phyloP scores from a whole-genome alignment of 495 filamentous ascomycete genomes.

The Neurospora tetraspora region DNA sequence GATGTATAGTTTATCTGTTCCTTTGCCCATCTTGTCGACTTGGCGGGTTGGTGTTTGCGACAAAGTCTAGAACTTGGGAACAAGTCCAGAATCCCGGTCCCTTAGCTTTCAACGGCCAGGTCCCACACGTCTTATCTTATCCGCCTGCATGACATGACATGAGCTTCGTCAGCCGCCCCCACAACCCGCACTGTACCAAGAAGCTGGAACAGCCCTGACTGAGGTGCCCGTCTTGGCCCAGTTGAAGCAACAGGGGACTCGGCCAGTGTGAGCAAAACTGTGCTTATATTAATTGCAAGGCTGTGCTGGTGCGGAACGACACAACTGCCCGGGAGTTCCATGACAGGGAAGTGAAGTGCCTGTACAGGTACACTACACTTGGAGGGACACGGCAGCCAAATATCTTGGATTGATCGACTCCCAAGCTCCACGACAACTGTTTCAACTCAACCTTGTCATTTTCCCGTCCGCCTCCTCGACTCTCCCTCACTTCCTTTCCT shows the following conservation, averaged over 20 bases:
- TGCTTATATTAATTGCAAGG: neutral
- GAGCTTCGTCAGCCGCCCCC: neutral
- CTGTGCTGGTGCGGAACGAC: neutral
- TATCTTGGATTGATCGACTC: neutral
- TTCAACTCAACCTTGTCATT: neutral
- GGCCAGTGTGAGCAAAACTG: neutral
- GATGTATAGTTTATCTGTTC: conserved; percentile 76
- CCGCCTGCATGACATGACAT: neutral
- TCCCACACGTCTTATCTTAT: neutral
- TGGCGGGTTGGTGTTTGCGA: neutral
- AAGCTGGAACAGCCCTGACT: neutral
- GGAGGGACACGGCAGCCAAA: neutral
- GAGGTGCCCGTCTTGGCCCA: neutral
- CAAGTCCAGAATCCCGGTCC: neutral
- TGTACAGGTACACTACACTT: neutral
- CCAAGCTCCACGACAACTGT: neutral
- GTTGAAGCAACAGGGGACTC: neutral
- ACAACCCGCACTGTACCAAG: neutral
- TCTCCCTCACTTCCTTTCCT: neutral
- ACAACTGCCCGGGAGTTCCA: neutral
- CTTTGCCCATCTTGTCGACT: conserved; percentile 35
- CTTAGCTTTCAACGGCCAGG: neutral
- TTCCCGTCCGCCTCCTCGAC: neutral
- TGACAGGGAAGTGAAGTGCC: neutral
- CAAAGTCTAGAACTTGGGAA: neutral